phyloP scores from a whole-genome alignment of 345 rosid genomes.

The Cardamine resedifolia region DNA sequence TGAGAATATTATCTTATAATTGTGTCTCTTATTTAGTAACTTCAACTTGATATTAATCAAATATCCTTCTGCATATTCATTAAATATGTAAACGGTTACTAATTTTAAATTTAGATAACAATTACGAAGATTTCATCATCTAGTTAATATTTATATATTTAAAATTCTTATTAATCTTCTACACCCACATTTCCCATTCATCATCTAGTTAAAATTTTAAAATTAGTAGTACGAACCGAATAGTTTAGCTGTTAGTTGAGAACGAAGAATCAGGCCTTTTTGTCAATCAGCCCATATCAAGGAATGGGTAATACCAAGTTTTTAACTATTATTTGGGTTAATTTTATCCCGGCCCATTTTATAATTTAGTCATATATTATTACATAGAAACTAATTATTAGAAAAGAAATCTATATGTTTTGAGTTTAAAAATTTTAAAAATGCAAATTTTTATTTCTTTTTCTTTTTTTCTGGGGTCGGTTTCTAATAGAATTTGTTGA shows the following conservation, averaged over 20 bases:
- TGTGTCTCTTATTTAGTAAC: too few relatives aligned
- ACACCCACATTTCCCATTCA: too few relatives aligned
- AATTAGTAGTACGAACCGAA: background rate
- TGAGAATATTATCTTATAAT: too few relatives aligned
- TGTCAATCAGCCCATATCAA: background rate
- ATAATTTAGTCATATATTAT: too few relatives aligned
- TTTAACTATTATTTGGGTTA: background rate
- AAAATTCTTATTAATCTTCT: too few relatives aligned
- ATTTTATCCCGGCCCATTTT: background rate
- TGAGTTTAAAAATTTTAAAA: background rate
- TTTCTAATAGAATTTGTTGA: conserved; percentile 9
- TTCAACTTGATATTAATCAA: too few relatives aligned
- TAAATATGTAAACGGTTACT: too few relatives aligned
- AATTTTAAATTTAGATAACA: too few relatives aligned
- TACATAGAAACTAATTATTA: background rate
- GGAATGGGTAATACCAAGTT: background rate
- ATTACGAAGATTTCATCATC: too few relatives aligned
- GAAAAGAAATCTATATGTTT: background rate
- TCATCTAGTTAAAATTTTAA: too few relatives aligned
- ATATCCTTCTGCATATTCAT: too few relatives aligned
- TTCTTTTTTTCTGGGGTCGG: background rate
- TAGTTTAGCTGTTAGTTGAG: background rate
- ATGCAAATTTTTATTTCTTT: background rate
- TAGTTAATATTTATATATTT: too few relatives aligned
- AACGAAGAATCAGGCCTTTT: background rate